Conservation (phyloP, 345 rosid genomes). For the Rhizophora apiculata region DNA sequence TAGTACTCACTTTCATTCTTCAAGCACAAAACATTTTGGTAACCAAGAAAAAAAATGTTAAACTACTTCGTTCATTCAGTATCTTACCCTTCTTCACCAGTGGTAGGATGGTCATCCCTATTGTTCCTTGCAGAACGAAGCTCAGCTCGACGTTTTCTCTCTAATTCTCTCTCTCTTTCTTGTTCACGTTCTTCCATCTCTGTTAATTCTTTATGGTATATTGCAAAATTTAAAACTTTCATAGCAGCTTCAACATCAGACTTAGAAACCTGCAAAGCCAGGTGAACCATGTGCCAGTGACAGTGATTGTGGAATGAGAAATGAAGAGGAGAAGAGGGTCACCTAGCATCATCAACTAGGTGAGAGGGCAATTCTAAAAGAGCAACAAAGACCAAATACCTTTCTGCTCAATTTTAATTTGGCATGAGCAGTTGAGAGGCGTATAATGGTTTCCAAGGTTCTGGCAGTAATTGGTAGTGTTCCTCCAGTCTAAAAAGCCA, state of each 20-base stretch:
- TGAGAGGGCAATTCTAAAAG: conserved; percentile 1
- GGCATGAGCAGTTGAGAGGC: conserved; percentile 98
- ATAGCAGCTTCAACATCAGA: conserved; percentile 89
- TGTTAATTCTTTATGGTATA: conserved; percentile 88
- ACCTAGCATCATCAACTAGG: neutral
- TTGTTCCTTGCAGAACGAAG: conserved; percentile 24
- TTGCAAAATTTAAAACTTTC: conserved; percentile 86
- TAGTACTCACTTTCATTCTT: neutral
- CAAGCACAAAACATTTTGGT: neutral
- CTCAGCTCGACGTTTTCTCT: conserved; percentile 45
- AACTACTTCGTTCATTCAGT: neutral
- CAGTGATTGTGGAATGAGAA: neutral
- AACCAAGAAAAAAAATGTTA: neutral
- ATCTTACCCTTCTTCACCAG: conserved; percentile 47
- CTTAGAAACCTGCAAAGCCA: conserved; percentile 56
- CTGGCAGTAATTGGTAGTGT: conserved; percentile 97
- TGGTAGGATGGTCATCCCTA: conserved; percentile 24
- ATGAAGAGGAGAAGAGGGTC: neutral
- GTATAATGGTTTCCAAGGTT: conserved; percentile 94
- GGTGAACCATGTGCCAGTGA: conserved; percentile 6
- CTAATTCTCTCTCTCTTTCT: conserved; percentile 67
- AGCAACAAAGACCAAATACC: conserved; percentile 40
- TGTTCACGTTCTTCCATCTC: conserved; percentile 97
- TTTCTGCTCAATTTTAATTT: conserved; percentile 83
- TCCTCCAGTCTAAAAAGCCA: conserved; percentile 78